A percentile compares a stretch with the other conserved stretches of the same genome.
Conservation (phyloP, 2,329 filamentous ascomycete genomes). For the Aspergillus brunneoviolaceus region DNA sequence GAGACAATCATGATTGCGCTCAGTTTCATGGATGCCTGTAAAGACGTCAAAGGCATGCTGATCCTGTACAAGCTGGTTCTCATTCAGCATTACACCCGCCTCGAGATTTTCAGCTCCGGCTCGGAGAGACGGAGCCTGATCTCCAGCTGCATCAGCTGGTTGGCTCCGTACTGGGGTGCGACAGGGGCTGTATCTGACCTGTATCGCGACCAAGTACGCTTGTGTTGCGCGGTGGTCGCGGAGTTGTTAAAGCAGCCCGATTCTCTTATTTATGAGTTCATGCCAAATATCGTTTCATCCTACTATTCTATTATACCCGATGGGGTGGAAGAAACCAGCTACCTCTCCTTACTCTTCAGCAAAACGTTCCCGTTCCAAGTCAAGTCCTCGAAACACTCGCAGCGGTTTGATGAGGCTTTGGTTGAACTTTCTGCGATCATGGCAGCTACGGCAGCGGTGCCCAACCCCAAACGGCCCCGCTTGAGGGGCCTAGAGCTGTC, state of each 20-base stretch:
- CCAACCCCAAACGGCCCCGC: constrained; percentile 71
- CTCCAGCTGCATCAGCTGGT: constrained; percentile 83
- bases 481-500: constrained; percentile 76
- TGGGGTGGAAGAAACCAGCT: constrained; percentile 56
- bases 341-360: constrained; percentile 84
- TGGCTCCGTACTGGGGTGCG: constrained; percentile 89
- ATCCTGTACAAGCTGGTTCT: constrained; percentile 88
- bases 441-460: constrained; percentile 74
- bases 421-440: constrained; percentile 86
- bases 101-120: constrained; percentile 76
- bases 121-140: constrained; percentile 73
- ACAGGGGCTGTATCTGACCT: constrained; percentile 72
- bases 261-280: constrained; percentile 80
- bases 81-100: constrained; percentile 84
- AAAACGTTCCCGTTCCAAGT: constrained; percentile 84
- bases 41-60: constrained; percentile 82
- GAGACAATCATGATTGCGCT: constrained; percentile 90
- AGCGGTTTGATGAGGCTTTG: constrained; percentile 79
- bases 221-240: constrained; percentile 90
- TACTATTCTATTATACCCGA: constrained; percentile 75
- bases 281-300: constrained; percentile 87
- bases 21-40: constrained; percentile 90
- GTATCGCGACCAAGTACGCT: constrained; percentile 87
- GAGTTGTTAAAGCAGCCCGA: constrained; percentile 78
- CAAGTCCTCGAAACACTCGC: constrained; percentile 60